Conservation (phyloP, 2,329 filamentous ascomycete species). For the Clonostachys chloroleuca region DNA sequence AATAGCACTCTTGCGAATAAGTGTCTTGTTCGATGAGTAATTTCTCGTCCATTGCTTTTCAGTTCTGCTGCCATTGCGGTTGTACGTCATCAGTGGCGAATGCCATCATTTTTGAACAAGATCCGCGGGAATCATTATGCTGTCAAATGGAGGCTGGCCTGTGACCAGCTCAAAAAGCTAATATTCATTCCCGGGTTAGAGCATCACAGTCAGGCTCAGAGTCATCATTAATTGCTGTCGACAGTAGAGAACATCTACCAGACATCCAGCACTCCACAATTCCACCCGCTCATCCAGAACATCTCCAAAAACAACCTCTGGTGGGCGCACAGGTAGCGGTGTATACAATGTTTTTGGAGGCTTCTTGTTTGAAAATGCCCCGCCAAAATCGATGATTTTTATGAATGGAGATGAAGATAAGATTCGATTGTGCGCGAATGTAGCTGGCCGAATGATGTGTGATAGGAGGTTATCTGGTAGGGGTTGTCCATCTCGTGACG, state of each 20-base stretch:
- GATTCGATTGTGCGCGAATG: neutral
- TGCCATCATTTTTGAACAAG: constrained; percentile 10
- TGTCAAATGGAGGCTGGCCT: constrained; percentile 13
- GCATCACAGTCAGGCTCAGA: neutral
- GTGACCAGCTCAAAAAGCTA: constrained; percentile 15
- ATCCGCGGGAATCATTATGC: constrained; percentile 4
- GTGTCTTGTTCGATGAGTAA: neutral
- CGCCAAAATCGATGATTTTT: constrained; percentile 14
- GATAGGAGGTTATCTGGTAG: constrained; percentile 3
- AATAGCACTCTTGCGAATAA: neutral
- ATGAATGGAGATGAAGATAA: neutral
- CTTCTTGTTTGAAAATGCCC: constrained; percentile 6
- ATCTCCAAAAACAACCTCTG: constrained; percentile 13
- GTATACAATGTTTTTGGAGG: constrained; percentile 6
- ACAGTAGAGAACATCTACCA: constrained; percentile 5
- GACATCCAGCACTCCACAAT: constrained; percentile 11
- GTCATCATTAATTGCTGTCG: constrained; percentile 1
- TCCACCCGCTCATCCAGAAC: constrained; percentile 9
- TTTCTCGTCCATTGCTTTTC: constrained; percentile 4
- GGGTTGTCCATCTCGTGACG: neutral
- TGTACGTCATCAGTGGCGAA: constrained; percentile 7
- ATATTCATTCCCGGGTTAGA: too few species aligned
- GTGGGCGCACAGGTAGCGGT: constrained; percentile 8
- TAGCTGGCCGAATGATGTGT: constrained; percentile 5
- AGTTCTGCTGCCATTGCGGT: constrained; percentile 6